These are phyloP conservation scores for Paramecium bursaria DNA, from an alignment of 73 alveolate genomes.

Conservation along the genomic window DNA sequence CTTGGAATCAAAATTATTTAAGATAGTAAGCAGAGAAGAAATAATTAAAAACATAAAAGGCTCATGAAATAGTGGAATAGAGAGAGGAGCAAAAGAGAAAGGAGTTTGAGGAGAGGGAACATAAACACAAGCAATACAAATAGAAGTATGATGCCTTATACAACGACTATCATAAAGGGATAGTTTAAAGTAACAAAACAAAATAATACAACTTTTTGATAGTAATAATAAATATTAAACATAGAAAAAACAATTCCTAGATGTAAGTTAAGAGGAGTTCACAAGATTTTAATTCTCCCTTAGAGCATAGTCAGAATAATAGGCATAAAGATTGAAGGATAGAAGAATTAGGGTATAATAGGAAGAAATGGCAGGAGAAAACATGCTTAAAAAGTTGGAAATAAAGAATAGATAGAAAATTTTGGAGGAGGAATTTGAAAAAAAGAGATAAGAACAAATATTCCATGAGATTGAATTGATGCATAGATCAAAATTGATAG, in stretches of 20 bases:
- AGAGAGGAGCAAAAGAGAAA: conserved; percentile 11
- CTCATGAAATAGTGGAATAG: background rate
- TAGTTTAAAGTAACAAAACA: background rate
- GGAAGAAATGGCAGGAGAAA: conserved; percentile 49
- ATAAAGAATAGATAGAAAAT: conserved; percentile 16
- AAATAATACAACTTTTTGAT: background rate
- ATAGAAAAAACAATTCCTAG: conserved; percentile 34
- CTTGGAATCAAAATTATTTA: conserved; percentile 16
- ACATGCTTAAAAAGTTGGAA: conserved; percentile 32
- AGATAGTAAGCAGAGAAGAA: background rate
- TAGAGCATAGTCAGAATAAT: conserved; percentile 9
- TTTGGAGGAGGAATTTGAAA: conserved; percentile 23
- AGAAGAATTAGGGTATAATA: conserved; percentile 37
- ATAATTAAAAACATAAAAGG: conserved; percentile 26
- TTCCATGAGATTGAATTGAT: background rate
- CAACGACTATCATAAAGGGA: background rate
- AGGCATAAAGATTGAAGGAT: conserved; percentile 49
- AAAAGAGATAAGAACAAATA: background rate
- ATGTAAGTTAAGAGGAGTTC: conserved; percentile 19
- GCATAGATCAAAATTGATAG: background rate
- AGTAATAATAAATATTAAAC: background rate
- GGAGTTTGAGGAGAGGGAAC: conserved; percentile 38
- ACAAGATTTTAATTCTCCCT: background rate
- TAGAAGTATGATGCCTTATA: background rate
- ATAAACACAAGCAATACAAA: background rate